phyloP scores from a whole-genome alignment of 148 eudicot genomes.

The Heliosperma pusillum region DNA sequence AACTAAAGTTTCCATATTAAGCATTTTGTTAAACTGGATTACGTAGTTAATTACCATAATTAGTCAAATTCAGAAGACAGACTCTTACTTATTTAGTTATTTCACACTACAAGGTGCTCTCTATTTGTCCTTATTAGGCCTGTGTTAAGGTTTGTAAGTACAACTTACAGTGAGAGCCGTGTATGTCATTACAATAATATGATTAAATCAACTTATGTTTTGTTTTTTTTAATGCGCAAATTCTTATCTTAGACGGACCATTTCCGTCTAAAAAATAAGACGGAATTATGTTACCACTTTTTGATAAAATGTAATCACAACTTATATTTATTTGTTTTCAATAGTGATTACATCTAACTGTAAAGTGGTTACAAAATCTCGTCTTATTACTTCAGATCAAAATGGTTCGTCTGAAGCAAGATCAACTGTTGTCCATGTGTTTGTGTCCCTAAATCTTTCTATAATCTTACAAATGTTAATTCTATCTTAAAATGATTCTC shows the following conservation, averaged over 20 bases:
- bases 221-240: no score
- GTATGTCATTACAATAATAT: not conserved
- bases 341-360: no score
- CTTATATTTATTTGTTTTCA: no score
- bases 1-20: slow-evolving; percentile 27
- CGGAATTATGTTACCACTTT: no score
- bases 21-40: slow-evolving; percentile 27
- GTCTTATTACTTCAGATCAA: no score
- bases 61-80: slow-evolving; percentile 8
- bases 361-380: no score
- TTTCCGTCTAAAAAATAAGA: no score
- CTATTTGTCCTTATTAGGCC: slow-evolving; percentile 26
- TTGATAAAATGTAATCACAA: no score
- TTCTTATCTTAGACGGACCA: no score
- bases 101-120: slow-evolving; percentile 5
- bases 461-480: not conserved
- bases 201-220: not conserved
- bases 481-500: not conserved
- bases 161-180: not conserved
- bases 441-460: not conserved
- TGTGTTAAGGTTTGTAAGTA: not conserved
- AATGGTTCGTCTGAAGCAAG: no score
- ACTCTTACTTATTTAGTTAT: not conserved
- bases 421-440: no score
- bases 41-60: slow-evolving; percentile 22